Conservation (phyloP, 495 filamentous ascomycete genomes). For the Recurvomyces mirabilis region DNA sequence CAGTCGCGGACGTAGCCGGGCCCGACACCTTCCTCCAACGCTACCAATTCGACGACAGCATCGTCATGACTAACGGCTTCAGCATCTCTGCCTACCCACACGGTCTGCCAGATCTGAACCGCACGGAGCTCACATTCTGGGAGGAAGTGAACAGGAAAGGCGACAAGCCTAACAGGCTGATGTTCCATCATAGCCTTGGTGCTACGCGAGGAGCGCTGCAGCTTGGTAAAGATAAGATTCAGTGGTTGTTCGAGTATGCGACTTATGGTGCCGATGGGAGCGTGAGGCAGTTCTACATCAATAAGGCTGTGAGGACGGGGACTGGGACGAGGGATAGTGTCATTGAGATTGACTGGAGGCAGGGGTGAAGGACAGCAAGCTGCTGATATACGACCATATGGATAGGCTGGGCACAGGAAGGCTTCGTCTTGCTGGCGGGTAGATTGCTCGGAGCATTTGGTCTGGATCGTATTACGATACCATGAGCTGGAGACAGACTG, state of each 20-base stretch:
- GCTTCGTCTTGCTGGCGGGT: no score
- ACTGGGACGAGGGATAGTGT: constrained; percentile 1
- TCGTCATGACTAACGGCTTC: constrained; percentile 9
- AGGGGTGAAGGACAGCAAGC: background rate
- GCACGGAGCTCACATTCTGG: constrained; percentile 5
- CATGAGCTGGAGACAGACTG: no score
- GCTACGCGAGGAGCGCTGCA: constrained; percentile 4
- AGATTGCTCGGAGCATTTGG: no score
- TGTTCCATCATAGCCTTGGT: constrained; percentile 3
- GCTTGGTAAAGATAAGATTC: constrained; percentile 1
- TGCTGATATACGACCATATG: no score
- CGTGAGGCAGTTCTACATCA: constrained; percentile 12
- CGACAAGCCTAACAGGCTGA: background rate
- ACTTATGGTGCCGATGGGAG: background rate
- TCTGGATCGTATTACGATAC: no score
- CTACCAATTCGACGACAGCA: constrained; percentile 8
- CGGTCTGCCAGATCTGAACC: constrained; percentile 3
- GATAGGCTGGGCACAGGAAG: no score
- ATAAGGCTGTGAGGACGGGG: background rate
- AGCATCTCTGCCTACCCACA: constrained; percentile 7
- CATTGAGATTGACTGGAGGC: constrained; percentile 8
- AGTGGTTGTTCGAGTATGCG: constrained; percentile 5
- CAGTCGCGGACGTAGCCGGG: constrained; percentile 4
- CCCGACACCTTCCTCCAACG: constrained; percentile 10
- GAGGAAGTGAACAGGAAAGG: background rate